phyloP scores from a whole-genome alignment of 148 eudicot genomes.

The Rhododendron kiyosumense region DNA sequence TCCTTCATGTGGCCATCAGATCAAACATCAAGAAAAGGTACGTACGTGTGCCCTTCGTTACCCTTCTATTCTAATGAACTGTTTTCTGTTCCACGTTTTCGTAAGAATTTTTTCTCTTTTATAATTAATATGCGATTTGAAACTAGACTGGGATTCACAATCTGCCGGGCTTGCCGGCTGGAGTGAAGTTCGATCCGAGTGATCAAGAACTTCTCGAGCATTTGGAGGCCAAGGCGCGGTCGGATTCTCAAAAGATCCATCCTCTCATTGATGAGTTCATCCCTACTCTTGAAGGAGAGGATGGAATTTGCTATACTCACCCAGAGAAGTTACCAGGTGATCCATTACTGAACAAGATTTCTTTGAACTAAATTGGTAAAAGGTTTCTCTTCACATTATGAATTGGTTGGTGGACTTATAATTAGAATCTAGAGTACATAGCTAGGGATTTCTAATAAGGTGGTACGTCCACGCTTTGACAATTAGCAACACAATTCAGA shows the following conservation, averaged over 20 bases:
- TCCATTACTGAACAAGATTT: too few relatives aligned
- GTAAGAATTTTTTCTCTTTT: background rate
- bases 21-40: slow-evolving; percentile 47
- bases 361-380: background rate
- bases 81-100: background rate
- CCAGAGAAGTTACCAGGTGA: slow-evolving; percentile 72
- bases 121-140: background rate
- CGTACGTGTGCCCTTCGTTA: background rate
- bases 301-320: slow-evolving; percentile 77
- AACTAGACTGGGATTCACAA: slow-evolving; percentile 54
- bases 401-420: background rate
- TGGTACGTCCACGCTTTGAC: background rate
- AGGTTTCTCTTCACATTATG: background rate
- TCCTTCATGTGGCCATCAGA: slow-evolving; percentile 64
- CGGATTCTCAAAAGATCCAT: slow-evolving; percentile 39
- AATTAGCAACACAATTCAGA: too few relatives aligned
- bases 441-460: background rate
- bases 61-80: too few relatives aligned
- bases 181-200: slow-evolving; percentile 75
- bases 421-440: too few relatives aligned
- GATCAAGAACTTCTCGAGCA: slow-evolving; percentile 67
- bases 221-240: slow-evolving; percentile 57
- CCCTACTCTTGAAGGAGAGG: slow-evolving; percentile 60
- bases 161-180: slow-evolving; percentile 73
- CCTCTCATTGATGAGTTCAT: slow-evolving; percentile 76